These are phyloP conservation scores for Kodamaea plutei DNA, from an alignment of 1,139 yeast species.

Conservation along the genomic window DNA sequence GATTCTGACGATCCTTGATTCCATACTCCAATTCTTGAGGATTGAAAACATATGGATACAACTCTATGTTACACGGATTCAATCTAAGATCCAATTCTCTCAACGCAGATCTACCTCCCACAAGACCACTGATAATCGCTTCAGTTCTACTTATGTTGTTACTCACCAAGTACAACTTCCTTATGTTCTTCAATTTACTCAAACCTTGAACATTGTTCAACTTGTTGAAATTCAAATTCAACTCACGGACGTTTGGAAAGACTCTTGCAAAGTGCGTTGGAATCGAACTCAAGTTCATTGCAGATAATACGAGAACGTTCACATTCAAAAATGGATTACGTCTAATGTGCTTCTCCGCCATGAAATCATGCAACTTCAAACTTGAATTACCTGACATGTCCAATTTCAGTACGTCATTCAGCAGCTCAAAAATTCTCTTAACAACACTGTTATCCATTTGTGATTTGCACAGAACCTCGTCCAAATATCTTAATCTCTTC, in stretches of 20 bases:
- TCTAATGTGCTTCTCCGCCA: slow-evolving; percentile 4
- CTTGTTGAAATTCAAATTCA: slow-evolving; percentile 50
- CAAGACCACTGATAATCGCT: slow-evolving; percentile 29
- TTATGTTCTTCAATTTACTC: slow-evolving; percentile 28
- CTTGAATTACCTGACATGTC: slow-evolving; percentile 40
- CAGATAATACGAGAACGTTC: slow-evolving; percentile 38
- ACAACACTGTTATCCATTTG: slow-evolving; percentile 22
- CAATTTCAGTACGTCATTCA: slow-evolving; percentile 22
- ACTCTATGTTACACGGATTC: slow-evolving; percentile 44
- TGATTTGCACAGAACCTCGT: slow-evolving; percentile 41
- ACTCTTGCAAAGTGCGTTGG: slow-evolving; percentile 32
- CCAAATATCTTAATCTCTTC: slow-evolving; percentile 30
- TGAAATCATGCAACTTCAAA: slow-evolving; percentile 10
- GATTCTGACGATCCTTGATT: slow-evolving; percentile 2
- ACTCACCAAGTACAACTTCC: slow-evolving; percentile 42
- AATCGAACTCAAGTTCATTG: slow-evolving; percentile 36
- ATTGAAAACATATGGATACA: slow-evolving; percentile 53
- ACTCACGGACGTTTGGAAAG: slow-evolving; percentile 46
- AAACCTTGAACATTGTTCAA: slow-evolving; percentile 29
- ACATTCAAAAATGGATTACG: slow-evolving; percentile 32
- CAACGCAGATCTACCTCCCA: slow-evolving; percentile 29
- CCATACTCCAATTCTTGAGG: slow-evolving; percentile 37
- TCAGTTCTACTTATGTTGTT: slow-evolving; percentile 38
- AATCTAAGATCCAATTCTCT: slow-evolving; percentile 46
- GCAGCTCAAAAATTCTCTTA: slow-evolving; percentile 17